These are phyloP conservation scores for Prunus kanzakura DNA, from an alignment of 306 rosid species.

Conservation along the genomic window DNA sequence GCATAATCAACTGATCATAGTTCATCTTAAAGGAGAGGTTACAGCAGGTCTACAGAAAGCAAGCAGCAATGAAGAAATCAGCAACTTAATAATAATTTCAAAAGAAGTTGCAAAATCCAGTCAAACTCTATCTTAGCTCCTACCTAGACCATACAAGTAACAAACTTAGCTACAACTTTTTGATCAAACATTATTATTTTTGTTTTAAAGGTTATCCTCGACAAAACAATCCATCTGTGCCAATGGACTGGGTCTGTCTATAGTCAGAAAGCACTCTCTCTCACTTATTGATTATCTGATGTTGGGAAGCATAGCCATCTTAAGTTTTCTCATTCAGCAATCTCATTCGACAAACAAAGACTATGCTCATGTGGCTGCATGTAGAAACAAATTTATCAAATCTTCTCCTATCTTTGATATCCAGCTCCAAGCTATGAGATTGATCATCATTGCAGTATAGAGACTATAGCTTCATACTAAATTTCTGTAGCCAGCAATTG, in stretches of 20 bases:
- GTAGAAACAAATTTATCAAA: neutral
- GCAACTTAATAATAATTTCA: neutral
- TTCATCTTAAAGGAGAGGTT: conserved; percentile 1
- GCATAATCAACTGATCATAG: neutral
- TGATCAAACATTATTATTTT: neutral
- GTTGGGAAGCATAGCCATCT: neutral
- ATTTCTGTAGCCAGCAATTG: neutral
- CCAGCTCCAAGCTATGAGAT: neutral
- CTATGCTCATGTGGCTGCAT: neutral
- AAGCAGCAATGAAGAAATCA: conserved; percentile 7
- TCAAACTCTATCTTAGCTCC: neutral
- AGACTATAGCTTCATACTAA: neutral
- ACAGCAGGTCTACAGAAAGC: conserved; percentile 17
- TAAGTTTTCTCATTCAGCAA: neutral
- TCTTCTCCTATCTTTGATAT: neutral
- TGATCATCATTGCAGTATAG: neutral
- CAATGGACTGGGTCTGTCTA: conserved; percentile 1
- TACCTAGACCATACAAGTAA: neutral
- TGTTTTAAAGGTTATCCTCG: neutral
- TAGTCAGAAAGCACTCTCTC: neutral
- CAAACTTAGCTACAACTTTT: neutral
- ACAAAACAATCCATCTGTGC: neutral
- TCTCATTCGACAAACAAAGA: neutral
- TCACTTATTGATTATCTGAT: neutral
- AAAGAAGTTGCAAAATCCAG: neutral